Conservation (phyloP, 1,284 basidiomycete species). For the Malassezia arunalokei region DNA sequence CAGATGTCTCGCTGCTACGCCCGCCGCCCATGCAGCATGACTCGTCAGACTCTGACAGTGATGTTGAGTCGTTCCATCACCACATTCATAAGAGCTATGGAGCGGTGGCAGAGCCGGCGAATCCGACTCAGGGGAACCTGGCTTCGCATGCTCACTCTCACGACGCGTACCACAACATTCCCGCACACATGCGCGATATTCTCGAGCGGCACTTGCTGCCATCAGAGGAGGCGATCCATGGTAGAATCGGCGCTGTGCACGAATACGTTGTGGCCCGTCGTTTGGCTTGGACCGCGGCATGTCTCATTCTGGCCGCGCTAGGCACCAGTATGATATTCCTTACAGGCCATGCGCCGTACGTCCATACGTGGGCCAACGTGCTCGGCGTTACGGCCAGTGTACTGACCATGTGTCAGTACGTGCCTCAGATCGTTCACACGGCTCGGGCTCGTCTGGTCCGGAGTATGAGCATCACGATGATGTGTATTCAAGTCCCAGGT, state of each 20-base stretch:
- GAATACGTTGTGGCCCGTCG: constrained; percentile 66
- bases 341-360: neutral
- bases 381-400: constrained; percentile 69
- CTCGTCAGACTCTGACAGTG: constrained; percentile 33
- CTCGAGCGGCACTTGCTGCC: constrained; percentile 11
- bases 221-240: constrained; percentile 5
- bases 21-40: constrained; percentile 12
- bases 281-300: constrained; percentile 59
- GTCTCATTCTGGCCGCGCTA: constrained; percentile 59
- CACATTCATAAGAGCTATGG: constrained; percentile 41
- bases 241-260: constrained; percentile 35
- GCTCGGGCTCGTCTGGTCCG: constrained; percentile 69
- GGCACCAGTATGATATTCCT: neutral
- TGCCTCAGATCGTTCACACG: constrained; percentile 73
- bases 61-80: constrained; percentile 39
- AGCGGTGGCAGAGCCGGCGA: neutral
- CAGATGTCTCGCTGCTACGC: neutral
- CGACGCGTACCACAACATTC: constrained; percentile 1
- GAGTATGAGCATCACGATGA: constrained; percentile 81
- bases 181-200: constrained; percentile 11
- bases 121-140: neutral
- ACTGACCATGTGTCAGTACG: constrained; percentile 70
- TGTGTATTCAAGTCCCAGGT: constrained; percentile 87
- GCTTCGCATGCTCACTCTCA: neutral
- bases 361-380: constrained; percentile 62